Evolutionary conservation across 1,139 yeast species (phyloP).

Genomic region (Diutina neorugosa): DNA sequence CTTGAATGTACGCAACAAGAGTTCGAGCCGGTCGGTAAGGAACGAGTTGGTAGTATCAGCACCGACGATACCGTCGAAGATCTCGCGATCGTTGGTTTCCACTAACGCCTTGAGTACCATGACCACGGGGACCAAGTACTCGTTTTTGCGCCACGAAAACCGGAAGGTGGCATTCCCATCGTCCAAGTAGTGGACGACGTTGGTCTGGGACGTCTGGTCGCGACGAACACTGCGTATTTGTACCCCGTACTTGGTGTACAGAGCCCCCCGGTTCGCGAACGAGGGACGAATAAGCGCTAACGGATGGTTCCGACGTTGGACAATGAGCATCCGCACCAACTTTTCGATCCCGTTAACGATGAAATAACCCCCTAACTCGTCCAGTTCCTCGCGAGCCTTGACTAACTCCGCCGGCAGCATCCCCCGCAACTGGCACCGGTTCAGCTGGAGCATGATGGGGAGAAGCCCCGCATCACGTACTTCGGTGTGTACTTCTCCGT

Average conservation of each 20-base stretch:
- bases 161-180: conserved; percentile 96
- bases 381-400: conserved; percentile 74
- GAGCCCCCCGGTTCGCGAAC: conserved; percentile 85
- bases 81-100: conserved; percentile 88
- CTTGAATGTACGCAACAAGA: conserved; percentile 80
- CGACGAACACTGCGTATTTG: conserved; percentile 92
- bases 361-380: conserved; percentile 94
- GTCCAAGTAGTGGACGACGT: conserved; percentile 84
- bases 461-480: conserved; percentile 85
- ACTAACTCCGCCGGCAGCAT: conserved; percentile 77
- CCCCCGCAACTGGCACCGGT: conserved; percentile 82
- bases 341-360: conserved; percentile 95
- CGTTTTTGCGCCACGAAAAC: conserved; percentile 95
- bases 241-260: conserved; percentile 82
- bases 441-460: conserved; percentile 83
- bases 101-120: conserved; percentile 85
- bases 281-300: conserved; percentile 96
- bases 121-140: conserved; percentile 83
- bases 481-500: conserved; percentile 69
- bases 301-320: conserved; percentile 94
- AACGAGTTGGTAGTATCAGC: conserved; percentile 78
- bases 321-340: conserved; percentile 91
- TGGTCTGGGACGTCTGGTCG: conserved; percentile 95
- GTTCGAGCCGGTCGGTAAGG: conserved; percentile 94
- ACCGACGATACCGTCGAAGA: conserved; percentile 93